Percentiles rank a stretch among this genome's conserved stretches.
These are phyloP conservation scores for Periconia sp. DNA, from an alignment of 2,329 filamentous ascomycete genomes.

Conservation along the genomic window DNA sequence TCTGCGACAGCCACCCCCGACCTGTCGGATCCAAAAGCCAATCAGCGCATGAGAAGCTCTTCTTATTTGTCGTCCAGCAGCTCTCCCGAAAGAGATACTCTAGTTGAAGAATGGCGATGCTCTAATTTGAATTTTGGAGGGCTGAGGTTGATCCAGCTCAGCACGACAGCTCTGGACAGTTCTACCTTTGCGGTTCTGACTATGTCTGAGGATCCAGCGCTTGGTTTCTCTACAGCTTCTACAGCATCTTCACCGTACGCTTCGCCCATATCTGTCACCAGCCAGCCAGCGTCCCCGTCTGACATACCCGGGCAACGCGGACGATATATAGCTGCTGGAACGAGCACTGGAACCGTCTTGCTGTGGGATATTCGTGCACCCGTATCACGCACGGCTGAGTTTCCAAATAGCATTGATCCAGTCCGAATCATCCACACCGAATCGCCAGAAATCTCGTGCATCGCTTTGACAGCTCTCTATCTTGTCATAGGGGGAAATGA, in stretches of 20 bases:
- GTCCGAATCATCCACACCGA: constrained; percentile 87
- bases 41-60: constrained; percentile 34
- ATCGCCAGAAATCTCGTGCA: constrained; percentile 82
- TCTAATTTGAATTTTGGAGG: constrained; percentile 68
- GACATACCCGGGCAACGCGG: constrained; percentile 86
- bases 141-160: constrained; percentile 67
- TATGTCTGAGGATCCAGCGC: constrained; percentile 77
- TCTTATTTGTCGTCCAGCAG: constrained; percentile 44
- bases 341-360: constrained; percentile 75
- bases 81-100: constrained; percentile 42
- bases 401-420: constrained; percentile 68
- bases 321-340: constrained; percentile 82
- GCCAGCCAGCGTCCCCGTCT: constrained; percentile 48
- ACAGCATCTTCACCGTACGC: constrained; percentile 60
- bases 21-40: constrained; percentile 11
- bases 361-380: constrained; percentile 84
- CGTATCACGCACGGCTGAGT: constrained; percentile 59
- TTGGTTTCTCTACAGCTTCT: constrained; percentile 63
- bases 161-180: constrained; percentile 72
- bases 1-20: constrained; percentile 37
- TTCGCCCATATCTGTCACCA: constrained; percentile 59
- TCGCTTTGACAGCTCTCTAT: constrained; percentile 85
- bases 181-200: constrained; percentile 76
- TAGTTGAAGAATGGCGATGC: constrained; percentile 69
- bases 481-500: constrained; percentile 93